phyloP scores from a whole-genome alignment of 2,329 filamentous ascomycete genomes.

The Ophiostoma montium region DNA sequence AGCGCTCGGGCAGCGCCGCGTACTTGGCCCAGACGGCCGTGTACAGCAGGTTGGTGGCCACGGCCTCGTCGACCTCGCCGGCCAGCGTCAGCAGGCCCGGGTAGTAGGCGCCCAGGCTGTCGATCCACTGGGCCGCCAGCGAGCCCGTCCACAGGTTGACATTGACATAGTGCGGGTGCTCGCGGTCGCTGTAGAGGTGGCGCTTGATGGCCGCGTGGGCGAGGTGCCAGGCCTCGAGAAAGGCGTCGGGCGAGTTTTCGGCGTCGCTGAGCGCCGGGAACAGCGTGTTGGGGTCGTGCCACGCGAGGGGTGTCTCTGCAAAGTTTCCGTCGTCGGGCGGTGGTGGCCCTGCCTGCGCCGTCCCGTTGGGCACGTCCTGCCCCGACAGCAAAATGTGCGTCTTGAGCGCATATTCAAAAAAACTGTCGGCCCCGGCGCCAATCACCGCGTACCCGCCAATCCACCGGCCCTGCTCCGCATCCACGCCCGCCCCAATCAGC shows the following conservation, averaged over 20 bases:
- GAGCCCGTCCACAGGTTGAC: conserved; percentile 81
- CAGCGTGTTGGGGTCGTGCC: conserved; percentile 51
- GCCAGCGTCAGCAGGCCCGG: conserved; percentile 75
- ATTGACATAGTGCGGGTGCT: conserved; percentile 88
- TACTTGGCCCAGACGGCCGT: conserved; percentile 92
- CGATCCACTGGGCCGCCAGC: conserved; percentile 83
- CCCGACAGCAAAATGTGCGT: conserved; percentile 82
- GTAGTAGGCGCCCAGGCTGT: conserved; percentile 91
- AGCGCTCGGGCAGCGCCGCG: conserved; percentile 84
- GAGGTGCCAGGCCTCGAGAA: conserved; percentile 70
- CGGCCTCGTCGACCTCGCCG: conserved; percentile 80
- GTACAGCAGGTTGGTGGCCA: conserved; percentile 78
- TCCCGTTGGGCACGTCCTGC: conserved; percentile 40
- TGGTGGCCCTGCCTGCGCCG: too few species aligned
- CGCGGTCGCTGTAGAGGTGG: conserved; percentile 71
- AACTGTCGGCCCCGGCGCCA: conserved; percentile 91
- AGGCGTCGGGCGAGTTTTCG: conserved; percentile 61
- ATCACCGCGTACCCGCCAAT: conserved; percentile 82
- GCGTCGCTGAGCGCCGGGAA: conserved; percentile 46
- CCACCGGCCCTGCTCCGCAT: conserved; percentile 79
- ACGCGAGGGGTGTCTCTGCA: too few species aligned
- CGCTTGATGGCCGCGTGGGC: conserved; percentile 78
- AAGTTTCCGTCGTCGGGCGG: conserved; percentile 20
- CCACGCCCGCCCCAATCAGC: conserved; percentile 80
- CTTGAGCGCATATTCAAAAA: conserved; percentile 96